These are phyloP conservation scores for Fusarium lateritium DNA, from an alignment of 2,329 filamentous ascomycete genomes.

Conservation along the genomic window DNA sequence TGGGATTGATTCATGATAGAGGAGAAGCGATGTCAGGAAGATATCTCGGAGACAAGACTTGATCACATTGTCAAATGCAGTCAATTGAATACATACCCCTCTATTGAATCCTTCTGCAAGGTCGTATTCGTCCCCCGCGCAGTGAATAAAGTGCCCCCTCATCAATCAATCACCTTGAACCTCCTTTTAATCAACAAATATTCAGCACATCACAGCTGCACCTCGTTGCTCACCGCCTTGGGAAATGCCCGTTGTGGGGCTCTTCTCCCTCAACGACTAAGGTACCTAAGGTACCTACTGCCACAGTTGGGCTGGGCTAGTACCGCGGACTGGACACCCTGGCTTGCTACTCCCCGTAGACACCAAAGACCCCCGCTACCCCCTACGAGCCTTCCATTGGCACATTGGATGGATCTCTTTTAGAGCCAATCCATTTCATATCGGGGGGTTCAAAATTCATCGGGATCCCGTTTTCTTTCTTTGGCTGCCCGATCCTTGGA, in stretches of 20 bases:
- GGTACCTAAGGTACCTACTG: conserved; percentile 18
- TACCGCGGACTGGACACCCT: conserved; percentile 27
- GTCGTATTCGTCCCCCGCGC: not conserved
- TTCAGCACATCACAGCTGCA: conserved; percentile 23
- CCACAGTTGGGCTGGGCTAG: not conserved
- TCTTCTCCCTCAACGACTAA: conserved; percentile 23
- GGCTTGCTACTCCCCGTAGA: conserved; percentile 28
- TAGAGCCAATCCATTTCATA: conserved; percentile 43
- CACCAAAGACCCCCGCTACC: conserved; percentile 31
- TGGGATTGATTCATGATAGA: not conserved
- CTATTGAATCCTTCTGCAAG: not conserved
- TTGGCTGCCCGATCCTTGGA: conserved; percentile 38
- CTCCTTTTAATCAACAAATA: conserved; percentile 27
- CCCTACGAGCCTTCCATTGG: conserved; percentile 29
- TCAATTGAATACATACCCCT: not conserved
- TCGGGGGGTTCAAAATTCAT: conserved; percentile 48
- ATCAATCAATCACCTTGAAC: conserved; percentile 6
- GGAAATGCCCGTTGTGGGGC: conserved; percentile 47
- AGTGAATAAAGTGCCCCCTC: conserved; percentile 7
- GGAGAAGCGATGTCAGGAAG: not conserved
- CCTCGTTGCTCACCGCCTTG: conserved; percentile 46
- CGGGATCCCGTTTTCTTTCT: conserved; percentile 38
- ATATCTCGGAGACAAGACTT: not conserved
- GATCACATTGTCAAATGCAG: not conserved
- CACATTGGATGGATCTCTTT: conserved; percentile 39